Percentiles rank a stretch among this genome's conserved stretches.
phyloP scores from a whole-genome alignment of 2,329 filamentous ascomycete genomes.

The Cordyceps cicadae region DNA sequence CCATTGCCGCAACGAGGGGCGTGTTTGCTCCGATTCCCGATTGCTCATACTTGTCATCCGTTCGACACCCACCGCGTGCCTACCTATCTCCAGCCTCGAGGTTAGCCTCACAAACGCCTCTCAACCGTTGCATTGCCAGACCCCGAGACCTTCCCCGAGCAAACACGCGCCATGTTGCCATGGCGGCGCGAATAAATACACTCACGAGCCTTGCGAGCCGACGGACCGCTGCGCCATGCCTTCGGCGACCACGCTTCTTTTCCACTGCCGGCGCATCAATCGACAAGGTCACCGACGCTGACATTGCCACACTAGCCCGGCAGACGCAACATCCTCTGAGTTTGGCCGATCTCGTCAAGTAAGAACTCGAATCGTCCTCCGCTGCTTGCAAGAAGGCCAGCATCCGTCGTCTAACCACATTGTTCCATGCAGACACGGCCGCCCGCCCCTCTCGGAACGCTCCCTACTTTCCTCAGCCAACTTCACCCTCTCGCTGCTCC shows the following conservation, averaged over 20 bases:
- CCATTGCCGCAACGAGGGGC: neutral
- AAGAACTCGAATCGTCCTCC: conserved; percentile 19
- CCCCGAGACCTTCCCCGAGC: neutral
- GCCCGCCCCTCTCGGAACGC: conserved; percentile 71
- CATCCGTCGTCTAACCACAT: neutral
- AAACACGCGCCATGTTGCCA: conserved; percentile 16
- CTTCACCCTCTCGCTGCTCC: conserved; percentile 87
- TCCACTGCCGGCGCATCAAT: conserved; percentile 13
- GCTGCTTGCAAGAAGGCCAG: neutral
- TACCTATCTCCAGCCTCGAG: too few relatives aligned
- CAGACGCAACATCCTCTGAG: conserved; percentile 74
- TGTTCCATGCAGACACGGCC: conserved; percentile 51
- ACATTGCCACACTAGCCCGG: conserved; percentile 70
- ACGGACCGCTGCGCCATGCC: neutral
- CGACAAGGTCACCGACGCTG: conserved; percentile 53
- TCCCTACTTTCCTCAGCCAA: conserved; percentile 86
- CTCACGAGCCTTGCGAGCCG: conserved; percentile 10
- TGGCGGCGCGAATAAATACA: conserved; percentile 14
- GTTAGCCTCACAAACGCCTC: neutral
- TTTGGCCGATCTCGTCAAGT: conserved; percentile 83
- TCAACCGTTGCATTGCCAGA: neutral
- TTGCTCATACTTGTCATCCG: neutral
- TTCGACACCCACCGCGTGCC: neutral
- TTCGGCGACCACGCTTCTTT: neutral
- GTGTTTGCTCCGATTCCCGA: too few relatives aligned